Evolutionary conservation across 345 rosid genomes (phyloP).

Genomic region (Limnanthes douglasii): DNA sequence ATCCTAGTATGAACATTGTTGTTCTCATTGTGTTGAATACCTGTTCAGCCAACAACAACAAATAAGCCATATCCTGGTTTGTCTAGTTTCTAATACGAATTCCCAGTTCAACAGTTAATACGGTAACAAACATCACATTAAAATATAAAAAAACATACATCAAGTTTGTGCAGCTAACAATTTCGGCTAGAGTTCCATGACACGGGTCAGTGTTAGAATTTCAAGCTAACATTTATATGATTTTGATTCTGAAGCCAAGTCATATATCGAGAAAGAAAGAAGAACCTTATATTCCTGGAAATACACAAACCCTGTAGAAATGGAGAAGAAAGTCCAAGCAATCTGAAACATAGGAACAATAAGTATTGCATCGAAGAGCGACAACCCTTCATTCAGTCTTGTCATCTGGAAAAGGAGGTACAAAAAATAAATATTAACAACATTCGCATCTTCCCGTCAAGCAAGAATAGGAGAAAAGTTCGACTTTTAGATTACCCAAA

Average conservation of each 20-base stretch:
- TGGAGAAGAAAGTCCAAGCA: constrained; percentile 99
- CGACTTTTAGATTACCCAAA: constrained; percentile 51
- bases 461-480: constrained; percentile 5
- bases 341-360: constrained; percentile 99
- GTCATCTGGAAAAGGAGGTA: constrained; percentile 53
- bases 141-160: no score
- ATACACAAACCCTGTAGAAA: constrained; percentile 94
- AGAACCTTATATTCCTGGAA: constrained; percentile 96
- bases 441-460: constrained; percentile 1
- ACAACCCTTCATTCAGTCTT: constrained; percentile 86
- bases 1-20: constrained; percentile 90
- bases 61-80: no score
- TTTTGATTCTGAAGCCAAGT: no score
- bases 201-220: no score
- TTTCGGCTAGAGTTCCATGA: no score
- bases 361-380: constrained; percentile 85
- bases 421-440: constrained; percentile 6
- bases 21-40: constrained; percentile 79
- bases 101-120: no score
- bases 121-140: no score
- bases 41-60: constrained; percentile 23
- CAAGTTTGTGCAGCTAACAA: no score
- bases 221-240: no score
- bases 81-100: no score
- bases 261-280: constrained; percentile 9